Conservation (phyloP, 345 rosid species). For the Trapa incisa region DNA sequence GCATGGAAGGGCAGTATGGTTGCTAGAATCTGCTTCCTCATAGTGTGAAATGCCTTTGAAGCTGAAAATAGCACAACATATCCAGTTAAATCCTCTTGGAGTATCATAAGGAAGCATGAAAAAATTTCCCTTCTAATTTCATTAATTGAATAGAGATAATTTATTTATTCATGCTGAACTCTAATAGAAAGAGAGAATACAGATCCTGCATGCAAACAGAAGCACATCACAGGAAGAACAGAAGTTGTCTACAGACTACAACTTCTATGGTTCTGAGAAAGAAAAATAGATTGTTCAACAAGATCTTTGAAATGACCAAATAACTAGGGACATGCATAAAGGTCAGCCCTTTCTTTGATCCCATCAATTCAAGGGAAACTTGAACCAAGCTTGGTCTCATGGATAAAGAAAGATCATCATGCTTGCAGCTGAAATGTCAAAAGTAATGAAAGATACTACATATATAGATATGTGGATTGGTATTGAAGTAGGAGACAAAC, state of each 20-base stretch:
- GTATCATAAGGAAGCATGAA: background rate
- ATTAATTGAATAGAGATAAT: too few relatives aligned
- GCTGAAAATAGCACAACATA: conserved; percentile 19
- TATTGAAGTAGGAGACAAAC: background rate
- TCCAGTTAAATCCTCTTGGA: background rate
- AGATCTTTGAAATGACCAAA: background rate
- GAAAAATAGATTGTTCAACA: background rate
- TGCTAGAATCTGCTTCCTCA: conserved; percentile 38
- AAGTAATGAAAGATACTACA: background rate
- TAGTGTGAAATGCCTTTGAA: conserved; percentile 86
- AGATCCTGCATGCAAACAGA: background rate
- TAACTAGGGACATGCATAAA: background rate
- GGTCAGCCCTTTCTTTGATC: background rate
- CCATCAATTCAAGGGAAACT: background rate
- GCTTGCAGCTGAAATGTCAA: background rate
- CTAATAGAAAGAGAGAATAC: background rate
- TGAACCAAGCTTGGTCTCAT: background rate
- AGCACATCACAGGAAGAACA: background rate
- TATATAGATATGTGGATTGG: background rate
- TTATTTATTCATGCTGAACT: background rate
- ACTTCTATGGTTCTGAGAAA: background rate
- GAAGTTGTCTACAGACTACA: background rate
- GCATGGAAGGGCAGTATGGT: conserved; percentile 74
- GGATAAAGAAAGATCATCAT: background rate
- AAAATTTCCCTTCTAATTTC: background rate